Evolutionary conservation across 2,329 filamentous ascomycete genomes (phyloP), one percentile per base, ranked within the genome.

Genomic region (Aspergillus spinulosporus): DNA sequence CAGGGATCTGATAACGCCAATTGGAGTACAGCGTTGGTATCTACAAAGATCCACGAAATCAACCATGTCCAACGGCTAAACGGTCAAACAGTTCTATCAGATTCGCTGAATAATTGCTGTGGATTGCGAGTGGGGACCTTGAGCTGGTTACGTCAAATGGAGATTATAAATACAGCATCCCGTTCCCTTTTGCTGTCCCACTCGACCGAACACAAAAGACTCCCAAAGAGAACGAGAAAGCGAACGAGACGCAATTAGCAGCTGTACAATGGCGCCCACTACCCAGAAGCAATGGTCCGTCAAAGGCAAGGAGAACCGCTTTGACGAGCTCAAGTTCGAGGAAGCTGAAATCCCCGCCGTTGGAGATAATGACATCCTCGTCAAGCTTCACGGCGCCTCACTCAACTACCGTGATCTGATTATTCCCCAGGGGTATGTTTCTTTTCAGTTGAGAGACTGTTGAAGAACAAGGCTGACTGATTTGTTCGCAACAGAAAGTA

Each of bases 351-450:
- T 90, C 2, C 85, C 87, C 11, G 73, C 84, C 61, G 67, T 88
- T 1, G 88, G 88, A 46, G 87, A 90, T 53, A 82, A 83, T 59
- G 85, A 92, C 28, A 87, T 91, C 4, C 79, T 92, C 34, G 84
- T 92, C 63, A 88, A 87, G 72, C 78, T 82, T 1, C 65, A 77
- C n/a, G 79, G 74, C 3, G 79, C 76, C 0, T 78, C 77, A 8
- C 66, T 82, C 49, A 82, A 82, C 58, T 81, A 80, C 57, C 72
- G 80, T 26, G 80, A 82, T 32, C 62, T 82, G 7, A 70, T 74
- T 12, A 79, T 81, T 50, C 73, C 76, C 0, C 69, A 75, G 34
- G 70, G 69, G 44, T 73, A 71, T 48, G 80, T 46, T 9, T 5
- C 11, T 29, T 21, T 14, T 21, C 15, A 9, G 5, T 7, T 14